A percentile compares a stretch with the other conserved stretches of the same genome.
Conservation (phyloP, 108 stramenopile species). For the Nitzschia inconspicua region DNA sequence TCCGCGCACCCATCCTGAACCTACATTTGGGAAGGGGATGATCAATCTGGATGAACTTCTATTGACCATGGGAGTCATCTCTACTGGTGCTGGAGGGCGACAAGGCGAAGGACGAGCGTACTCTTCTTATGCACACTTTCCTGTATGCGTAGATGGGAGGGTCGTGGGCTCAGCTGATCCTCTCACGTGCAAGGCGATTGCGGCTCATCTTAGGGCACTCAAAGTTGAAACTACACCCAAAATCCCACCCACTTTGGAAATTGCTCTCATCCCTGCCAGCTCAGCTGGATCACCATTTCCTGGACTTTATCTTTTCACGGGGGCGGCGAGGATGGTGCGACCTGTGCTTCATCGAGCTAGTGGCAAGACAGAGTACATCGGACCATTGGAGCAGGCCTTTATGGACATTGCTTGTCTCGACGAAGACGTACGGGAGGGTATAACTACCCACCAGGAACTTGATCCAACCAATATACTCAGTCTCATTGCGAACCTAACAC, state of each 20-base stretch:
- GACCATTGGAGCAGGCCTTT: conserved; percentile 97
- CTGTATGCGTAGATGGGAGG: conserved; percentile 79
- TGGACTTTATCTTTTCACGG: conserved; percentile 89
- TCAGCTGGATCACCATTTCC: conserved; percentile 87
- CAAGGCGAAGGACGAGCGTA: conserved; percentile 58
- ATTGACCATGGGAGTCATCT: conserved; percentile 62
- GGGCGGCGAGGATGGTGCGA: conserved; percentile 84
- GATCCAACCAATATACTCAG: conserved; percentile 97
- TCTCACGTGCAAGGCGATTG: conserved; percentile 61
- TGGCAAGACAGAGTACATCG: conserved; percentile 89
- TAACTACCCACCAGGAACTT: conserved; percentile 93
- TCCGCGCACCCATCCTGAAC: conserved; percentile 63
- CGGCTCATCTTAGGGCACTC: conserved; percentile 54
- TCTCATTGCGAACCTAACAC: conserved; percentile 94
- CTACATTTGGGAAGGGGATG: conserved; percentile 36
- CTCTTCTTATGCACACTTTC: conserved; percentile 48
- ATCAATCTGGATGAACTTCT: conserved; percentile 63
- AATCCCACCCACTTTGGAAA: conserved; percentile 71
- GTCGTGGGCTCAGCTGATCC: conserved; percentile 64
- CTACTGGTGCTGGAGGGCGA: conserved; percentile 61
- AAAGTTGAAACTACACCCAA: conserved; percentile 62
- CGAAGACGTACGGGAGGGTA: conserved; percentile 85
- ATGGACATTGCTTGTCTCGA: conserved; percentile 94
- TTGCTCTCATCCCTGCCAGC: conserved; percentile 74
- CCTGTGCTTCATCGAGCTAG: conserved; percentile 89